Evolutionary conservation across 164 flowering plant species (phyloP).

Genomic region (Berberis thunbergii): DNA sequence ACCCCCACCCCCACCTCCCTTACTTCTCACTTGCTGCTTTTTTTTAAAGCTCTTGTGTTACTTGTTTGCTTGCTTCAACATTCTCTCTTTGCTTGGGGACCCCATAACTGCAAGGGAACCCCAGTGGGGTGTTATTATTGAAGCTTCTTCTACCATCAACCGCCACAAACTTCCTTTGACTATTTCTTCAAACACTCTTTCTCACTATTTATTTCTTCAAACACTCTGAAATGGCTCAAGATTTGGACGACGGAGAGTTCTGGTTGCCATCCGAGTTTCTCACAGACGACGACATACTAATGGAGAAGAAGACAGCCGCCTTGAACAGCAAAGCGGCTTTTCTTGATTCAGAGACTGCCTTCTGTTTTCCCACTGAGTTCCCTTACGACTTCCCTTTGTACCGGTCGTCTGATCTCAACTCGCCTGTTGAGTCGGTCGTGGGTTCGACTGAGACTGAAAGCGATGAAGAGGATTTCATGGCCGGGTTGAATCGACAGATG

Average conservation of each 20-base stretch:
- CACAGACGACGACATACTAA: slow-evolving; percentile 32
- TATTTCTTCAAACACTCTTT: slow-evolving; percentile 4
- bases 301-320: slow-evolving; percentile 16
- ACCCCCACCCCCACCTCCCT: not conserved
- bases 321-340: not conserved
- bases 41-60: no score
- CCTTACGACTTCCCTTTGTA: slow-evolving; percentile 33
- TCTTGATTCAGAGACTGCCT: not conserved
- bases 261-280: slow-evolving; percentile 61
- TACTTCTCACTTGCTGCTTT: no score
- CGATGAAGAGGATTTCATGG: slow-evolving; percentile 43
- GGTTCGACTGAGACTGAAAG: slow-evolving; percentile 52
- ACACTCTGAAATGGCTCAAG: slow-evolving; percentile 31
- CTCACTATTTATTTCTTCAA: not conserved
- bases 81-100: not conserved
- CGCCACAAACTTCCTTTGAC: slow-evolving; percentile 1
- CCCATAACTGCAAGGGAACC: no score
- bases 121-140: slow-evolving; percentile 17
- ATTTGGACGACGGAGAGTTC: slow-evolving; percentile 49
- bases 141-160: slow-evolving; percentile 28
- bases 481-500: slow-evolving; percentile 33
- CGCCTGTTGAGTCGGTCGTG: slow-evolving; percentile 42
- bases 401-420: slow-evolving; percentile 27
- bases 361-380: slow-evolving; percentile 37
- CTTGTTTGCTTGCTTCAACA: not conserved